Percentiles rank a stretch among this genome's conserved stretches.
Conservation (phyloP, 768 basidiomycete species). For the Suillus lakei region DNA sequence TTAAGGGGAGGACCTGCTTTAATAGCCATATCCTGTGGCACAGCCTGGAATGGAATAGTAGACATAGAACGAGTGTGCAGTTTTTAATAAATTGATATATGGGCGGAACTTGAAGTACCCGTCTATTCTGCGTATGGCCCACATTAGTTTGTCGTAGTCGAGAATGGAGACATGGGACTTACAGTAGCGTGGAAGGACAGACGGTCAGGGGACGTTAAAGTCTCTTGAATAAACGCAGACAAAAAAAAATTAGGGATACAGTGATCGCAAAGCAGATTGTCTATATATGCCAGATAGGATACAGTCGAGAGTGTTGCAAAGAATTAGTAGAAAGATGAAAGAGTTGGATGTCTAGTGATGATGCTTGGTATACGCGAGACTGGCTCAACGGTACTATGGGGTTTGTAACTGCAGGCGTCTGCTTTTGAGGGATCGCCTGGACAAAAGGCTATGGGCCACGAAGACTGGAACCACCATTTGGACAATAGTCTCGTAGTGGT, state of each 20-base stretch:
- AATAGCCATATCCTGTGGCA: constrained; percentile 20
- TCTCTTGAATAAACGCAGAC: background rate
- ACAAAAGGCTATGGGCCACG: constrained; percentile 20
- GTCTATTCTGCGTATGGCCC: constrained; percentile 12
- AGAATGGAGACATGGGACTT: constrained; percentile 5
- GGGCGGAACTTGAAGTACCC: constrained; percentile 11
- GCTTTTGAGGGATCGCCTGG: constrained; percentile 18
- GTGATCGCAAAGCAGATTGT: background rate
- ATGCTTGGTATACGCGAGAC: constrained; percentile 19
- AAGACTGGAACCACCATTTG: constrained; percentile 9
- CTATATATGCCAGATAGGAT: background rate
- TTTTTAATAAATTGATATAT: constrained; percentile 4
- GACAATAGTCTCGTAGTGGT: constrained; percentile 26
- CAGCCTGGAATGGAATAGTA: constrained; percentile 6
- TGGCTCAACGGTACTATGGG: constrained; percentile 20
- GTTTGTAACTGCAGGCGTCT: background rate
- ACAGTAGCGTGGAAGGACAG: constrained; percentile 4
- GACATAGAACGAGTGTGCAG: constrained; percentile 14
- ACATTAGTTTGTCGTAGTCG: constrained; percentile 1
- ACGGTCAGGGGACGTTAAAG: background rate
- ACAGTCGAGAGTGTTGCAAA: background rate
- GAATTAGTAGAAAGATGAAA: constrained; percentile 1
- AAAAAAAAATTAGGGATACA: constrained; percentile 11
- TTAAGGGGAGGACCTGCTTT: constrained; percentile 21
- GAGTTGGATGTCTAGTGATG: constrained; percentile 8